Evolutionary conservation across 2,329 filamentous ascomycete genomes (phyloP).

Genomic region (Colletotrichum abscissum): DNA sequence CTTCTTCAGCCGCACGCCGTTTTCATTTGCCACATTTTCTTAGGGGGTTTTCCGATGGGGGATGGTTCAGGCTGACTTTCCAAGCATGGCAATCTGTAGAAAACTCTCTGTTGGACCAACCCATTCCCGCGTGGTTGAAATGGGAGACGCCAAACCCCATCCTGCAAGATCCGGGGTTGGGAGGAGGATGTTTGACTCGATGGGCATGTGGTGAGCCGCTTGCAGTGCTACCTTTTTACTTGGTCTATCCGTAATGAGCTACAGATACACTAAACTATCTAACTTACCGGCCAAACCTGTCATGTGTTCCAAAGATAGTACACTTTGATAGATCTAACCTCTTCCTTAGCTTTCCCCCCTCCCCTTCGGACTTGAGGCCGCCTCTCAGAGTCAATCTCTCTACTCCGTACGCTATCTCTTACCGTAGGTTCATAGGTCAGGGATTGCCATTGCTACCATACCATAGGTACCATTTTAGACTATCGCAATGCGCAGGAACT

Average conservation of each 20-base stretch:
- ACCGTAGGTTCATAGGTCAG: neutral
- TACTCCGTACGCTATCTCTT: neutral
- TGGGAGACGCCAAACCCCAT: neutral
- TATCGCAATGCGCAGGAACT: neutral
- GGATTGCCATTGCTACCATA: neutral
- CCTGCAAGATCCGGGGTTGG: neutral
- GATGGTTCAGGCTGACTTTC: neutral
- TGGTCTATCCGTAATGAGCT: neutral
- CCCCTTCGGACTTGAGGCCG: no score
- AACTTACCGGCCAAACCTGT: neutral
- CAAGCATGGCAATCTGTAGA: neutral
- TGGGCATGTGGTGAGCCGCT: constrained; percentile 13
- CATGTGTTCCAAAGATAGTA: constrained; percentile 20
- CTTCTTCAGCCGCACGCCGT: constrained; percentile 17
- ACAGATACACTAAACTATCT: neutral
- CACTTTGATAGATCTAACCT: neutral
- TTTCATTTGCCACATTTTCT: neutral
- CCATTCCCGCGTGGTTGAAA: neutral
- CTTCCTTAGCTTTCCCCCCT: neutral
- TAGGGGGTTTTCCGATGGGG: neutral
- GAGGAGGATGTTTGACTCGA: neutral
- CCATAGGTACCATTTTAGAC: neutral
- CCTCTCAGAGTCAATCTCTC: neutral
- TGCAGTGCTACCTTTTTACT: constrained; percentile 4
- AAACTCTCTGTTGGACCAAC: neutral